Conservation (phyloP, 2,329 filamentous ascomycete genomes). For the Biscogniauxia mediterranea region DNA sequence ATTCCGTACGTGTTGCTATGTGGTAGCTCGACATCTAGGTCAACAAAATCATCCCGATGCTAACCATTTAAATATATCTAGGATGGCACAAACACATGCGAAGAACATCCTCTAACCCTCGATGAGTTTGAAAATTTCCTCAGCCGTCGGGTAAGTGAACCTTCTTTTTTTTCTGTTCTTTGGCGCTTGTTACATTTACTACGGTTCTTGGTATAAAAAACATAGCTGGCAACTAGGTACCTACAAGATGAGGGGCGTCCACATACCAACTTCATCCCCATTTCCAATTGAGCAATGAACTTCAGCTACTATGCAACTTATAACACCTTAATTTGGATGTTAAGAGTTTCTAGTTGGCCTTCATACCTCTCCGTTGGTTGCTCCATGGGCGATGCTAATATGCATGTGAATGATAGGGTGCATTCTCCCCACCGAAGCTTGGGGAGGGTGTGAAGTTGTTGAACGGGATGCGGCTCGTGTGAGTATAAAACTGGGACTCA, state of each 20-base stretch:
- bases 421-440: slow-evolving; percentile 47
- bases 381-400: neutral
- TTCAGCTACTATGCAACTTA: neutral
- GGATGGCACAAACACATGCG: slow-evolving; percentile 50
- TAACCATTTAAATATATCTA: slow-evolving; percentile 26
- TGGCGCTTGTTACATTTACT: neutral
- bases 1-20: slow-evolving; percentile 44
- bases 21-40: neutral
- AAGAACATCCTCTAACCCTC: slow-evolving; percentile 49
- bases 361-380: neutral
- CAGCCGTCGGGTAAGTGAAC: slow-evolving; percentile 42
- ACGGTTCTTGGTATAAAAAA: neutral
- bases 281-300: slow-evolving; percentile 4
- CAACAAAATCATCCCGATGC: neutral
- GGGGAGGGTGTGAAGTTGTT: slow-evolving; percentile 44
- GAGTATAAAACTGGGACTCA: slow-evolving; percentile 29
- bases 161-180: slow-evolving; percentile 8
- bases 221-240: neutral
- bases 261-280: neutral
- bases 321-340: neutral
- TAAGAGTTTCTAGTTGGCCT: neutral
- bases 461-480: slow-evolving; percentile 56
- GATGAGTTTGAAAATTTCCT: slow-evolving; percentile 61
- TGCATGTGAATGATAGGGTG: slow-evolving; percentile 40
- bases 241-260: neutral